A percentile compares a stretch with the other conserved stretches of the same genome.
These are phyloP conservation scores for Singerocomus rubriflavus DNA, from an alignment of 1,284 basidiomycete species.

Conservation along the genomic window DNA sequence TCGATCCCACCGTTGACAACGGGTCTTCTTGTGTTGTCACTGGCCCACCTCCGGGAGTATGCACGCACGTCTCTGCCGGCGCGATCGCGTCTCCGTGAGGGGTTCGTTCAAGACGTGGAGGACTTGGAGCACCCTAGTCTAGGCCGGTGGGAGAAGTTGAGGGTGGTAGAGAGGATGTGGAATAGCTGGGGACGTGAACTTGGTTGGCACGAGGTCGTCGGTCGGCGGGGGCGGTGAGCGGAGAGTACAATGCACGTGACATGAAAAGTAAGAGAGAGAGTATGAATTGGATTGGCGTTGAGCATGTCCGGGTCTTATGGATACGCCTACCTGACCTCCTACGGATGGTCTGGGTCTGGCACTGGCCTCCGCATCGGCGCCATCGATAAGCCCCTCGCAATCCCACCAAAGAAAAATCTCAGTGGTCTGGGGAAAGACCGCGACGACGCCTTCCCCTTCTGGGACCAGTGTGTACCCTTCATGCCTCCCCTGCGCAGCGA, in stretches of 20 bases:
- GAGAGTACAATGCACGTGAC: slow-evolving; percentile 14
- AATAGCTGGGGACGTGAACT: slow-evolving; percentile 72
- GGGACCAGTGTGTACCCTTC: slow-evolving; percentile 77
- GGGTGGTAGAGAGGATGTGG: slow-evolving; percentile 89
- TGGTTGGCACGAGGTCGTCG: slow-evolving; percentile 46
- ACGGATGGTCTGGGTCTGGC: slow-evolving; percentile 88
- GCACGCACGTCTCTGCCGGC: slow-evolving; percentile 53
- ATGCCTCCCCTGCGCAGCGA: neutral
- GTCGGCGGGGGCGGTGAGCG: slow-evolving; percentile 8
- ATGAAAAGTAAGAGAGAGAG: neutral
- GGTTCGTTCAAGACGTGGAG: slow-evolving; percentile 82
- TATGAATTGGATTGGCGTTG: neutral
- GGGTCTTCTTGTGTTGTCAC: slow-evolving; percentile 71
- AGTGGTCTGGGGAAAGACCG: slow-evolving; percentile 86
- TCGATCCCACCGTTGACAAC: slow-evolving; percentile 56
- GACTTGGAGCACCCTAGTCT: slow-evolving; percentile 79
- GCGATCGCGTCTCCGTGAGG: slow-evolving; percentile 61
- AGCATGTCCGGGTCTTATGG: slow-evolving; percentile 37
- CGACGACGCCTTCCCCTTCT: slow-evolving; percentile 92
- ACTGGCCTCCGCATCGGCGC: slow-evolving; percentile 68
- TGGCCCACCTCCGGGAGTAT: slow-evolving; percentile 65
- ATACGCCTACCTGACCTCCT: slow-evolving; percentile 72
- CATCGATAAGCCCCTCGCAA: slow-evolving; percentile 67
- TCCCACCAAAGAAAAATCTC: slow-evolving; percentile 82
- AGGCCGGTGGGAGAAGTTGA: slow-evolving; percentile 66